Percentiles rank a stretch among this genome's conserved stretches.
phyloP scores from a whole-genome alignment of 805 yeast genomes.

The Candida vartiovaarae region DNA sequence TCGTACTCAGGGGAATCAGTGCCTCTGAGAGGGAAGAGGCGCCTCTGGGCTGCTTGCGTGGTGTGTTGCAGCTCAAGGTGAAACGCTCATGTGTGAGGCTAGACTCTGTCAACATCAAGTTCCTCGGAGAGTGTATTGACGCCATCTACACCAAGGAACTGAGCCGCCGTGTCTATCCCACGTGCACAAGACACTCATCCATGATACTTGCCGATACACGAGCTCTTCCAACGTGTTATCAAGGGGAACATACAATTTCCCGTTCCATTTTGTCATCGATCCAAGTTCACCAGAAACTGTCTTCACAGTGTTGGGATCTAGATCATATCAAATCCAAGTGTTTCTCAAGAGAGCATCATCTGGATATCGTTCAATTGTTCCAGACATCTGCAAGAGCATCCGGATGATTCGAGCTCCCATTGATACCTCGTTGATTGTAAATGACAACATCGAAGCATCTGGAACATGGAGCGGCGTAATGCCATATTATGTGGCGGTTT shows the following conservation, averaged over 20 bases:
- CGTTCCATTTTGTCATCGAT: conserved; percentile 20
- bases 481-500: conserved; percentile 11
- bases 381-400: conserved; percentile 3
- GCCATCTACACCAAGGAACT: neutral
- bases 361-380: neutral
- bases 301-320: conserved; percentile 7
- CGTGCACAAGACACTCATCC: conserved; percentile 2
- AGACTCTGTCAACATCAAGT: conserved; percentile 8
- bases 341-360: neutral
- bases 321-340: conserved; percentile 13
- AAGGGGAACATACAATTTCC: conserved; percentile 17
- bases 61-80: conserved; percentile 10
- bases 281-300: conserved; percentile 15
- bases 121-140: conserved; percentile 13
- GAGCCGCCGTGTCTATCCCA: conserved; percentile 1
- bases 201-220: conserved; percentile 12
- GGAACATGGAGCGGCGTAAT: conserved; percentile 17
- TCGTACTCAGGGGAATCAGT: conserved; percentile 15
- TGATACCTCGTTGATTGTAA: conserved; percentile 6
- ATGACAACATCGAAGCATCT: conserved; percentile 6
- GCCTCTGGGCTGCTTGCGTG: conserved; percentile 8
- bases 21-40: conserved; percentile 12
- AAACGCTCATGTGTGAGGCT: conserved; percentile 4
- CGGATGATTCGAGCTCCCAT: conserved; percentile 13
- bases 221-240: conserved; percentile 1